Base-by-base conservation (phyloP, 1,139 yeast genomes). In the Waltiozyma sp. region DNA sequence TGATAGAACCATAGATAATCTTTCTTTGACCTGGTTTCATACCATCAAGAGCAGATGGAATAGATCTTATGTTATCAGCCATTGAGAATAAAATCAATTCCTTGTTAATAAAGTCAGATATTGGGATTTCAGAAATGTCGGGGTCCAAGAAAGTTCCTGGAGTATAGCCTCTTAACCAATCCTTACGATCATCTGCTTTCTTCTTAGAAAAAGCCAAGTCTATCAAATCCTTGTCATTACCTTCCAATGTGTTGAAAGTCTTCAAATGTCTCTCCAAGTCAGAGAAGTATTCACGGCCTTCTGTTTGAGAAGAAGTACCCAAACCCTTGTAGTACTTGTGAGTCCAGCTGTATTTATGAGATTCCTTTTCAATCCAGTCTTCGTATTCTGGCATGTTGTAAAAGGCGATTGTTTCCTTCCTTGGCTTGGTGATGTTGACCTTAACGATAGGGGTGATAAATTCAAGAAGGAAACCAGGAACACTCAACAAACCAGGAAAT, bases 311-410 rank as follows among this genome's bases (percentile, higher is more conserved):
- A 1, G 97, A 89, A 9, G 98, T 88, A 77, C 98, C 99, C 71
- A 93, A 74, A 75, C 99, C 99, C 72, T 93, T 93, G 68, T 86
- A 91, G 68, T 93, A 93, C 72, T 93, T 93, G 54, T 86, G 95
- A 42, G 82, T 77, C 94, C 96, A 93, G 24, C 89, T 77, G 55
- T 80, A 80, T 11, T 68, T 71, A 34, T 67, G 66, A 38, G 96
- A 94, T 52, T 83, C 95, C 5, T 76, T 74, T 41, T 81, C 93
- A 64, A 96, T 76, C 98, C 98, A 93, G 13, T 71, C 62, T 59
- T 91, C 97, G 60, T 87, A 93, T 58, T 93, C 97, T 2, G 96
- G 97, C 93, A 91, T 86, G 41, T 85, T 85, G 61, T 87, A 93
- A 57, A 93, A 93, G 1, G 96, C 74, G 37, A 87, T 70, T 0